phyloP scores from a whole-genome alignment of 306 rosid species.

The Lithocarpus polystachyus region DNA sequence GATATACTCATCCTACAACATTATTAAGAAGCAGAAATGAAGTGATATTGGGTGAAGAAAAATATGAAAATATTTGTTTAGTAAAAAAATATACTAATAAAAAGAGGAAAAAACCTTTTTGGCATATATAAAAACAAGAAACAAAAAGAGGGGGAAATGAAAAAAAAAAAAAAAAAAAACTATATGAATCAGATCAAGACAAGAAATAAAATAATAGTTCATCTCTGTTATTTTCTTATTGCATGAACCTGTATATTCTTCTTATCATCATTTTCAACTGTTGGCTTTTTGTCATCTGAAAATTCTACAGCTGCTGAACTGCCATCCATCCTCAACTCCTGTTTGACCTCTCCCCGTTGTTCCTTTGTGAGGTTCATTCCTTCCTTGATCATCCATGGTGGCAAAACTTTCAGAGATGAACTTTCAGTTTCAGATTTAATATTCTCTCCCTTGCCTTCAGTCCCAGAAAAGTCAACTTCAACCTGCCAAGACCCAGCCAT shows the following conservation, averaged over 20 bases:
- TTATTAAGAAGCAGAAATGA: conserved; percentile 5
- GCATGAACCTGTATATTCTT: conserved; percentile 55
- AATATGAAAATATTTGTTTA: background rate
- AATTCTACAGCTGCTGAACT: conserved; percentile 45
- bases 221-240: background rate
- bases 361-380: conserved; percentile 90
- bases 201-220: conserved; percentile 10
- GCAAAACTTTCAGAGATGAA: conserved; percentile 66
- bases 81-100: background rate
- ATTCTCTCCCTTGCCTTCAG: conserved; percentile 60
- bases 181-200: background rate
- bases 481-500: conserved; percentile 49
- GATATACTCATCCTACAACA: conserved; percentile 72
- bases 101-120: background rate
- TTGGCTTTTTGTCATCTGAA: conserved; percentile 68
- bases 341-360: conserved; percentile 87
- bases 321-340: conserved; percentile 65
- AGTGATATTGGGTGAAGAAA: background rate
- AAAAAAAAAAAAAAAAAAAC: conserved; percentile 5
- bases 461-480: conserved; percentile 75
- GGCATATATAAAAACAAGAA: background rate
- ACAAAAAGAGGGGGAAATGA: conserved; percentile 9
- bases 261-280: conserved; percentile 41
- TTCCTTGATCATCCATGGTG: conserved; percentile 95
- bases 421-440: conserved; percentile 60